Base-by-base conservation (phyloP, 75 land plant genomes). In the Pinus albicaulis region DNA sequence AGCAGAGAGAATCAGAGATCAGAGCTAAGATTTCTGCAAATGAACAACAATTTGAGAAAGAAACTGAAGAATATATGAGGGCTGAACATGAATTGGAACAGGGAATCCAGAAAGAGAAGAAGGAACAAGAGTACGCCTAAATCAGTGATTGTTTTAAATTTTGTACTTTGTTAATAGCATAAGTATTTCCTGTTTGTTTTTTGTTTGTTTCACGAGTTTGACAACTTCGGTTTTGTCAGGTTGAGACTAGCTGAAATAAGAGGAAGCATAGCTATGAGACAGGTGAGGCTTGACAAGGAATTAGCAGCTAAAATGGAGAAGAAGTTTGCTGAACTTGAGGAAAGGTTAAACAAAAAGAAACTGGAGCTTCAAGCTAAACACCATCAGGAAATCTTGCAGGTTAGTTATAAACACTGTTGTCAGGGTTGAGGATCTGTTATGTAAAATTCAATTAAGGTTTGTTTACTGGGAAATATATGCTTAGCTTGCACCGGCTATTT, bases 21-120 rank as follows among this genome's bases (percentile, higher is more conserved):
- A 66, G 70, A 66, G 48, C 70, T 8, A 66, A 19, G 70, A 38
- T 66, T 20, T 34, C 6, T 31, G 15, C 70, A 66, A 66, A 66
- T 38, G 38, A 66, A 66, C 28, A 34, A 38, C 70, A 66, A 17
- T 66, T 66, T 66, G 70, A 66, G 44, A 66, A 66, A n/a, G 70
- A 66, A 66, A 66, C 70, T 66, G 70, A 66, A 66, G 70, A 66
- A 66, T 66, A 66, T 36, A 66, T 6, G n/a, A 66, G 38, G 70
- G 38, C 70, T 31, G 70, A 66, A 36, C 34, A 66, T 38, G 70
- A 66, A 66, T 44, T 66, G 36, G 70, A 66, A 28, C 20, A 34
- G 17, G 70, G 70, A 19, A 66, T 66, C 5, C 34, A 36, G 70
- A 66, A 66, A 66, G 70, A 36, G 38, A 66, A 36, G 70, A 66